Evolutionary conservation across 345 rosid species (phyloP).

Genomic region (Dimocarpus longan): DNA sequence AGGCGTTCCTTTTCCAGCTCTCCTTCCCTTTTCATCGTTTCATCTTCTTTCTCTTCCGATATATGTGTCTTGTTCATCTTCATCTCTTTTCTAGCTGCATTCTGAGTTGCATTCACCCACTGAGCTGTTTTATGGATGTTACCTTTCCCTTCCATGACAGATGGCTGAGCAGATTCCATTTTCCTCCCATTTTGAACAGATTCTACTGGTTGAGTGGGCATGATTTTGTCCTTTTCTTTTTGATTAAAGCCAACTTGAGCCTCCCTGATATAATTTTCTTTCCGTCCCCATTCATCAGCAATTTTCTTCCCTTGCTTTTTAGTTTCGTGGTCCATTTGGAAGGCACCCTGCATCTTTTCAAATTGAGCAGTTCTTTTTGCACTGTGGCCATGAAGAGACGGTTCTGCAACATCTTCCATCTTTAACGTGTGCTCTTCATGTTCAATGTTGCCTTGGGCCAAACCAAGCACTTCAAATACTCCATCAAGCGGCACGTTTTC

Average conservation of each 20-base stretch:
- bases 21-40: slow-evolving; percentile 60
- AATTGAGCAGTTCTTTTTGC: slow-evolving; percentile 26
- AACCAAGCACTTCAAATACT: slow-evolving; percentile 24
- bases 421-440: slow-evolving; percentile 15
- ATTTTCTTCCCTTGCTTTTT: slow-evolving; percentile 38
- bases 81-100: slow-evolving; percentile 41
- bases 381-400: slow-evolving; percentile 21
- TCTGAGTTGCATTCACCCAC: slow-evolving; percentile 31
- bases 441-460: slow-evolving; percentile 21
- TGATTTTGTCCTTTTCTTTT: slow-evolving; percentile 41
- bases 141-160: slow-evolving; percentile 32
- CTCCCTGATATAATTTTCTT: slow-evolving; percentile 31
- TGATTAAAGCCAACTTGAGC: slow-evolving; percentile 28
- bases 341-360: slow-evolving; percentile 30
- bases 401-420: slow-evolving; percentile 25
- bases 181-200: slow-evolving; percentile 38
- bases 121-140: slow-evolving; percentile 36
- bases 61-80: slow-evolving; percentile 29
- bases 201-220: slow-evolving; percentile 39
- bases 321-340: slow-evolving; percentile 27
- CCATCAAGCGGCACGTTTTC: slow-evolving; percentile 16
- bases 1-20: slow-evolving; percentile 64
- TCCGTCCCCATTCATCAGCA: slow-evolving; percentile 37
- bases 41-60: slow-evolving; percentile 54
- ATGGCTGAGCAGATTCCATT: slow-evolving; percentile 34